phyloP scores from a whole-genome alignment of 805 yeast genomes.

The Barnettozyma sp. region DNA sequence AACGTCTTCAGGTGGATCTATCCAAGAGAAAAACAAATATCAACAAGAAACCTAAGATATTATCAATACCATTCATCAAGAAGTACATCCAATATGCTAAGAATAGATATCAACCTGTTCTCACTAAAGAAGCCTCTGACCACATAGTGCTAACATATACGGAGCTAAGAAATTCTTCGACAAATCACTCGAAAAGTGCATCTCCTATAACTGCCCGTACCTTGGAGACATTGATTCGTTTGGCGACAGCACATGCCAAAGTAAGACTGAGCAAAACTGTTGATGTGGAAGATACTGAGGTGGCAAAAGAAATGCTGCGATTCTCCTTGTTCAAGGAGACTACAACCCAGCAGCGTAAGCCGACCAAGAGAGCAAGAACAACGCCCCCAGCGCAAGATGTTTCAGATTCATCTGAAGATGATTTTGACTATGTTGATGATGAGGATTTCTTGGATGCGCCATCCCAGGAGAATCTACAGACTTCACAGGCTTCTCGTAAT shows the following conservation, averaged over 20 bases:
- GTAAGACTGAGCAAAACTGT: constrained; percentile 77
- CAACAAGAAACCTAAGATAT: constrained; percentile 36
- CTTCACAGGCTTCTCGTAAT: background rate
- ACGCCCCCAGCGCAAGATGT: constrained; percentile 13
- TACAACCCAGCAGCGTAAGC: constrained; percentile 23
- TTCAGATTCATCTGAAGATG: constrained; percentile 8
- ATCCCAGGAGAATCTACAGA: constrained; percentile 4
- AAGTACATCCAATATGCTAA: constrained; percentile 94
- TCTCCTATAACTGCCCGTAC: constrained; percentile 99
- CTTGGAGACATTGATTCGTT: constrained; percentile 87
- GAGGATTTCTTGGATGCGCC: constrained; percentile 25
- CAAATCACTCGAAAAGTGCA: constrained; percentile 56
- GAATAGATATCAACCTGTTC: constrained; percentile 73
- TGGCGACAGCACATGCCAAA: constrained; percentile 95
- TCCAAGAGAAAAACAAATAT: constrained; percentile 27
- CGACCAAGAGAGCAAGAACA: constrained; percentile 27
- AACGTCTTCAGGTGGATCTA: background rate
- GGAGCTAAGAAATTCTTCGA: constrained; percentile 68
- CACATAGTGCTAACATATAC: constrained; percentile 77
- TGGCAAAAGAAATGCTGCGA: constrained; percentile 79
- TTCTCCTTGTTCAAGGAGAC: constrained; percentile 80
- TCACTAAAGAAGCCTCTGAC: constrained; percentile 70
- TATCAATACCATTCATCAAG: constrained; percentile 79
- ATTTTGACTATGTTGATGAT: constrained; percentile 17
- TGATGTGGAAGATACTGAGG: constrained; percentile 69